Percentiles rank a stretch among this genome's conserved stretches.
phyloP scores from a whole-genome alignment of 1,139 yeast species.

The Komagataea norvegica region DNA sequence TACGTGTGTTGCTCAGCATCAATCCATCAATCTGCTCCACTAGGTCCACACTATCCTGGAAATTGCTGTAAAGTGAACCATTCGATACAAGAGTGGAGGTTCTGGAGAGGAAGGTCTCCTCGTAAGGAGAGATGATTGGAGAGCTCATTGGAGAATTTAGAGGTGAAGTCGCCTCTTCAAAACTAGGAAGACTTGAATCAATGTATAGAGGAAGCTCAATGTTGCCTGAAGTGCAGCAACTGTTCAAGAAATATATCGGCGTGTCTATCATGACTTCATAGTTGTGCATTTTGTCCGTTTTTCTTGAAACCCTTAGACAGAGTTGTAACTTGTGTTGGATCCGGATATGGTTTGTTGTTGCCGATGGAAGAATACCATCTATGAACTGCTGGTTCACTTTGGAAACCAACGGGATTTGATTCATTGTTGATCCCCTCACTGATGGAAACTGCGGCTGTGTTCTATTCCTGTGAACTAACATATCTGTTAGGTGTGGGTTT shows the following conservation, averaged over 20 bases:
- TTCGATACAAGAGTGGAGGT: constrained; percentile 17
- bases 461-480: constrained; percentile 8
- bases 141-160: constrained; percentile 15
- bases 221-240: constrained; percentile 64
- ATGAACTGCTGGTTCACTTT: constrained; percentile 24
- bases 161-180: constrained; percentile 51
- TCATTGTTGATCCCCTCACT: constrained; percentile 1
- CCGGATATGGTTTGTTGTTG: constrained; percentile 61
- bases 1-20: constrained; percentile 10
- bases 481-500: constrained; percentile 2
- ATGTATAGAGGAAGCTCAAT: constrained; percentile 66
- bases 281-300: constrained; percentile 63
- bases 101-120: constrained; percentile 18
- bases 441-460: constrained; percentile 12
- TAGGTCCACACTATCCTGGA: constrained; percentile 1
- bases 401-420: constrained; percentile 18
- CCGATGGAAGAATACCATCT: constrained; percentile 58
- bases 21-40: constrained; percentile 22
- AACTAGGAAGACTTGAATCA: constrained; percentile 42
- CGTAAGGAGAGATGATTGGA: constrained; percentile 19
- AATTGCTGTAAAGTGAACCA: not conserved
- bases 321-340: constrained; percentile 75
- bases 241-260: constrained; percentile 68
- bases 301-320: constrained; percentile 69
- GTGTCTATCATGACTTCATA: constrained; percentile 89